Evolutionary conservation across 1,284 basidiomycete genomes (phyloP).

Genomic region (Tylopilus orsonianus): DNA sequence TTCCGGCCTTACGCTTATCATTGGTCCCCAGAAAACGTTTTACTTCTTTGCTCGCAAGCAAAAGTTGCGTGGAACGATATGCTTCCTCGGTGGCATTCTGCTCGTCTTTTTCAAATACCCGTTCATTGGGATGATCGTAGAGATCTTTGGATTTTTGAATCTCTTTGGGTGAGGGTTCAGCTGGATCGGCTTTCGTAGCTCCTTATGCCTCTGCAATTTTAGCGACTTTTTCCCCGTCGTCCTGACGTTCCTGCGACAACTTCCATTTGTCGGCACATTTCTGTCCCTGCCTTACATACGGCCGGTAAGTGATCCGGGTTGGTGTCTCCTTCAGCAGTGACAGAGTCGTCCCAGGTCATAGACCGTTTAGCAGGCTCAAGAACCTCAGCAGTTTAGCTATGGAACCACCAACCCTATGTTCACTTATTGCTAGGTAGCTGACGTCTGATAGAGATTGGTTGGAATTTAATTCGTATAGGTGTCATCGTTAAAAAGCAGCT

Average conservation of each 20-base stretch:
- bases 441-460: slow-evolving; percentile 11
- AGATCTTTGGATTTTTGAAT: slow-evolving; percentile 95
- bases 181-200: background rate
- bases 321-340: slow-evolving; percentile 11
- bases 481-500: slow-evolving; percentile 5
- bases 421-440: slow-evolving; percentile 11
- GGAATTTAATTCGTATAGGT: slow-evolving; percentile 22
- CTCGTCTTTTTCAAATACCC: slow-evolving; percentile 93
- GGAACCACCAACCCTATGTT: background rate
- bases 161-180: slow-evolving; percentile 84
- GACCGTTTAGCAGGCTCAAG: slow-evolving; percentile 77
- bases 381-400: slow-evolving; percentile 65
- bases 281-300: slow-evolving; percentile 86
- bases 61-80: slow-evolving; percentile 92
- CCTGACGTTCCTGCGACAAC: slow-evolving; percentile 91
- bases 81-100: slow-evolving; percentile 87
- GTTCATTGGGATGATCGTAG: slow-evolving; percentile 89
- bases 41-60: slow-evolving; percentile 97
- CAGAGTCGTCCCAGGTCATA: slow-evolving; percentile 47
- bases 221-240: slow-evolving; percentile 99
- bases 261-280: slow-evolving; percentile 89
- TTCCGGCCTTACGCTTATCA: slow-evolving; percentile 89
- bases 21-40: slow-evolving; percentile 94
- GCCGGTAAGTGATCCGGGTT: slow-evolving; percentile 44
- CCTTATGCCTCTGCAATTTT: slow-evolving; percentile 13